phyloP scores from a whole-genome alignment of 2,329 filamentous ascomycete genomes.

The Colletotrichum sp. region DNA sequence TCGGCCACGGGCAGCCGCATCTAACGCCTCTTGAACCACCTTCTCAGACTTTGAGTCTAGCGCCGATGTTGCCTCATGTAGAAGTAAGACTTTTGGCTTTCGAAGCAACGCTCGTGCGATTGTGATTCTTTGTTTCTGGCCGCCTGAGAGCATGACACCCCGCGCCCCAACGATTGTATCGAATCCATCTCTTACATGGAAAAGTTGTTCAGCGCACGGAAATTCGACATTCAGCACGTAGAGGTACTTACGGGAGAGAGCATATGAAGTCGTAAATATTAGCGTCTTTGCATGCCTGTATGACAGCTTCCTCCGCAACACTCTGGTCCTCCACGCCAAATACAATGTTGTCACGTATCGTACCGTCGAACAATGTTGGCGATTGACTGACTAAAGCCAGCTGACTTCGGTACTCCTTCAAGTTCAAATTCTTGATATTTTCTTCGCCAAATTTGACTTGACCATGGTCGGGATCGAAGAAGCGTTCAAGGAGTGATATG shows the following conservation, averaged over 20 bases:
- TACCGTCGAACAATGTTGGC: constrained; percentile 91
- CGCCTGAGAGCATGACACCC: constrained; percentile 83
- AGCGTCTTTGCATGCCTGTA: constrained; percentile 83
- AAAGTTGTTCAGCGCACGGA: no score
- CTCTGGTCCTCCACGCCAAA: constrained; percentile 73
- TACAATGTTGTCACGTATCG: constrained; percentile 87
- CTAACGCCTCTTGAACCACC: constrained; percentile 79
- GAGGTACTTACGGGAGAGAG: constrained; percentile 61
- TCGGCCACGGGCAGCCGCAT: constrained; percentile 80
- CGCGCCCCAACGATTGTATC: constrained; percentile 86
- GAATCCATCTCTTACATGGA: constrained; percentile 66
- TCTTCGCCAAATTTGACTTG: constrained; percentile 81
- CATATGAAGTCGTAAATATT: constrained; percentile 94
- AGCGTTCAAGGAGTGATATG: constrained; percentile 88
- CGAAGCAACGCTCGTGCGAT: constrained; percentile 90
- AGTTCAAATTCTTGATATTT: constrained; percentile 79
- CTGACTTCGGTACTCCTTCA: constrained; percentile 83
- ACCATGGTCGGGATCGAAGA: constrained; percentile 87
- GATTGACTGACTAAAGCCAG: constrained; percentile 93
- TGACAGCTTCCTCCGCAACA: constrained; percentile 68
- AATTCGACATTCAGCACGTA: no score
- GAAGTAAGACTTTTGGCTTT: constrained; percentile 82
- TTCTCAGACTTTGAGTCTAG: constrained; percentile 79
- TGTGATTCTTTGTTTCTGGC: constrained; percentile 93
- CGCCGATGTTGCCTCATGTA: constrained; percentile 82